These are phyloP conservation scores for Lichtheimia ornata DNA, from an alignment of 371 early-diverging fungal species.

Conservation along the genomic window DNA sequence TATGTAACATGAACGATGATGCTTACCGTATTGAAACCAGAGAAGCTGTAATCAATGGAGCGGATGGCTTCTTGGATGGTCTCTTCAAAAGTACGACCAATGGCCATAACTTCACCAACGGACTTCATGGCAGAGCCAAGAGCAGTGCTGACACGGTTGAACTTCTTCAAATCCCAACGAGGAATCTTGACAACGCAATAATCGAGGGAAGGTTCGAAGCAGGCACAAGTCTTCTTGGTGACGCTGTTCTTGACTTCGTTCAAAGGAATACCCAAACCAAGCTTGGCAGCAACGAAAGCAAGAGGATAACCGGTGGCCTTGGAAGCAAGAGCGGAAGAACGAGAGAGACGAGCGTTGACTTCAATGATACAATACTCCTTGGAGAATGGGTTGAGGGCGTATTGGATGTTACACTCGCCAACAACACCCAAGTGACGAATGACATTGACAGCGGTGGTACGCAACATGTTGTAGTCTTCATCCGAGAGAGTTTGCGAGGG, in stretches of 20 bases:
- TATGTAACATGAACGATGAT: no score
- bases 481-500: conserved; percentile 93
- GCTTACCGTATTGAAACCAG: conserved; percentile 52
- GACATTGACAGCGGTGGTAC: conserved; percentile 92
- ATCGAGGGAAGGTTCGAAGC: conserved; percentile 95
- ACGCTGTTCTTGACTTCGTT: conserved; percentile 88
- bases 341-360: conserved; percentile 93
- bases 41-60: conserved; percentile 69
- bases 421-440: conserved; percentile 95
- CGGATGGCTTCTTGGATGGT: conserved; percentile 90
- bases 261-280: conserved; percentile 83
- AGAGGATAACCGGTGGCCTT: conserved; percentile 97
- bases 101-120: conserved; percentile 97
- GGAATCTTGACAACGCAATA: conserved; percentile 95
- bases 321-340: conserved; percentile 86
- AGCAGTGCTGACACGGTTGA: conserved; percentile 81
- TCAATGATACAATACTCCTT: conserved; percentile 92
- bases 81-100: conserved; percentile 95
- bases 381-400: conserved; percentile 87
- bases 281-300: conserved; percentile 94
- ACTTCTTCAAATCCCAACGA: conserved; percentile 94
- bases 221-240: conserved; percentile 89
- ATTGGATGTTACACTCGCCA: conserved; percentile 97
- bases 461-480: conserved; percentile 93
- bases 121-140: conserved; percentile 91